These are phyloP conservation scores for Malassezia globosa DNA, from an alignment of 1,284 basidiomycete species.

Conservation along the genomic window DNA sequence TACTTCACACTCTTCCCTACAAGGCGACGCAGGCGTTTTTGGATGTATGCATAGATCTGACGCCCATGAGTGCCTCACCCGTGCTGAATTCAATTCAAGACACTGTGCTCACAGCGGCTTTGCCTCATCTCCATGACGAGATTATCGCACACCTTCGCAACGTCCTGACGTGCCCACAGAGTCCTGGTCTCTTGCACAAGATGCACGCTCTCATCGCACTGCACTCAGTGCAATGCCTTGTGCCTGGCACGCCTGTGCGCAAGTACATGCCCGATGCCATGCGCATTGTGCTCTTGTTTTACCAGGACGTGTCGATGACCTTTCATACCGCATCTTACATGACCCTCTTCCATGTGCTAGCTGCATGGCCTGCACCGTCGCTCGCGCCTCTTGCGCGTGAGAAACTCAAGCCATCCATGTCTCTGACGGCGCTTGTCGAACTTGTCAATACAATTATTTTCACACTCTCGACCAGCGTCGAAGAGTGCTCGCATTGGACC, in stretches of 20 bases:
- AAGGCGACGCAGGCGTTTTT: neutral
- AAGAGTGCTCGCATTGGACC: neutral
- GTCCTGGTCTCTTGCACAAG: neutral
- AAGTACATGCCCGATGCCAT: neutral
- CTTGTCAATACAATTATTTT: neutral
- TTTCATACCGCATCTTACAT: neutral
- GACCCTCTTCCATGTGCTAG: neutral
- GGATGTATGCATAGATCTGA: slow-evolving; percentile 2
- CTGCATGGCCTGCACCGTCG: neutral
- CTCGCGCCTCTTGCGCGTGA: neutral
- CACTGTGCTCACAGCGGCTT: neutral
- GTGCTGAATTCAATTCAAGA: slow-evolving; percentile 5
- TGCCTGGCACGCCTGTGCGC: neutral
- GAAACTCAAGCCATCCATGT: neutral
- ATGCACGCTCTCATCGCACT: slow-evolving; percentile 4
- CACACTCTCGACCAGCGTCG: neutral
- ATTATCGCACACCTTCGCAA: neutral
- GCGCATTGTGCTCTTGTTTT: neutral
- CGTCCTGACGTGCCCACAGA: neutral
- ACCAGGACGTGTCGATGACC: neutral
- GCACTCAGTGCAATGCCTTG: neutral
- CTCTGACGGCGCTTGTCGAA: neutral
- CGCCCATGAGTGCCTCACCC: neutral
- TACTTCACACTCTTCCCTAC: neutral
- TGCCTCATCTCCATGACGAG: neutral